A percentile compares a stretch with the other conserved stretches of the same genome.
Evolutionary conservation across 2,329 filamentous ascomycete genomes (phyloP).

Genomic region (Waltergamsia citrina): DNA sequence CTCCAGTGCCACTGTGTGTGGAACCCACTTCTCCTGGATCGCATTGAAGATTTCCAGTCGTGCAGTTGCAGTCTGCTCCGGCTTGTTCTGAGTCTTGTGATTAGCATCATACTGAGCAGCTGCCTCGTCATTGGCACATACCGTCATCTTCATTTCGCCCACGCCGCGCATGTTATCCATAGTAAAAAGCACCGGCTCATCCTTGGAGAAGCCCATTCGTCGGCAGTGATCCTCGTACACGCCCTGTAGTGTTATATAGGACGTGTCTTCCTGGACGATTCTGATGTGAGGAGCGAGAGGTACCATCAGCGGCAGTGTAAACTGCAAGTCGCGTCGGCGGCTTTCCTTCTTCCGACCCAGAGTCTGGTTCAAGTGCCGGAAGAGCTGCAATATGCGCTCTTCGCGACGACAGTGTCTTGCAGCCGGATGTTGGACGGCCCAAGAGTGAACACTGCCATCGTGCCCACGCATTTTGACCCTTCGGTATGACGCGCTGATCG

Average conservation of each 20-base stretch:
- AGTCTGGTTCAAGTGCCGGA: slow-evolving; percentile 93
- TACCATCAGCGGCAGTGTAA: slow-evolving; percentile 92
- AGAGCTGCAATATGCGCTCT: slow-evolving; percentile 89
- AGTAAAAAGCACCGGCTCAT: slow-evolving; percentile 88
- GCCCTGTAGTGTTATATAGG: slow-evolving; percentile 87
- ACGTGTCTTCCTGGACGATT: slow-evolving; percentile 90
- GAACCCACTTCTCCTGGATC: slow-evolving; percentile 90
- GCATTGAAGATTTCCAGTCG: slow-evolving; percentile 88
- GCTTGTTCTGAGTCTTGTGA: slow-evolving; percentile 41
- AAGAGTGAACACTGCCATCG: slow-evolving; percentile 93
- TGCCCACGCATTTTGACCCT: slow-evolving; percentile 93
- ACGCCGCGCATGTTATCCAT: slow-evolving; percentile 87
- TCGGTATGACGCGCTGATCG: slow-evolving; percentile 83
- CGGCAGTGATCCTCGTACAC: slow-evolving; percentile 96
- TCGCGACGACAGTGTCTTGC: slow-evolving; percentile 87
- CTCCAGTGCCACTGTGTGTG: slow-evolving; percentile 69
- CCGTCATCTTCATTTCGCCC: slow-evolving; percentile 54
- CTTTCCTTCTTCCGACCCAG: slow-evolving; percentile 91
- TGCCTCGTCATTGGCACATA: too few relatives aligned
- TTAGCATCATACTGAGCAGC: not conserved
- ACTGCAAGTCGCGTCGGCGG: slow-evolving; percentile 84
- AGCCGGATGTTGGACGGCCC: slow-evolving; percentile 92
- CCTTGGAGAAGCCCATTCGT: slow-evolving; percentile 78
- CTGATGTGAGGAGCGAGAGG: slow-evolving; percentile 90
- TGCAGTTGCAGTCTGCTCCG: slow-evolving; percentile 62